Evolutionary conservation across 108 stramenopile species (phyloP), one percentile per base, ranked within the genome.

Genomic region (Cyclotella sp.): DNA sequence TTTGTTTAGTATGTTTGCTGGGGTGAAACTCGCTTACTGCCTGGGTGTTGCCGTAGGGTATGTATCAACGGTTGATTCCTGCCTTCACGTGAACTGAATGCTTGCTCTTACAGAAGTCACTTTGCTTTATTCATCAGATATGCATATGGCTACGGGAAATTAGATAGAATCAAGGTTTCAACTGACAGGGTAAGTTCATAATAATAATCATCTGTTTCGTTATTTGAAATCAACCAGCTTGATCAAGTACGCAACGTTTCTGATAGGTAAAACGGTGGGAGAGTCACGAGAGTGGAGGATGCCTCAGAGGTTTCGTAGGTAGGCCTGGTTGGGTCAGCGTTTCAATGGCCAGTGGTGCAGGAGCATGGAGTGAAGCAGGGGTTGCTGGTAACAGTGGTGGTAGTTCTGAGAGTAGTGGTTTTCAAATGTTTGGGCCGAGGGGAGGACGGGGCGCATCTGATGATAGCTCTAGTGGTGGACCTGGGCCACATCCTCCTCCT

Each of bases 11-110:
- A 66, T 95, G 26, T 81, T 95, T 55, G 78, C 78, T 16, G 89
- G 90, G 14, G 77, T 90, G 59, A 75, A 75, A 24, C 57, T 92
- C n/a, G 57, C 83, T 0, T 85, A 92, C 71, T 51, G 83, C 22
- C 43, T 93, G 53, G 86, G 90, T 30, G 86, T 93, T 75, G 92
- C 88, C 1, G 75, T 93, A 29, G 95, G 95, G 63, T 64, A 45
- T 24, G 63, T 64, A 21, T 64, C 0, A 11, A 45, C 11, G 9
- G 19, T 22, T 26, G 43, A 13, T 24, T 58, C 2, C 19, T 45
- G 44, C 43, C 30, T 24, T 19, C n/a, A 7, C 13, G 40, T 15
- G 15, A 62, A 15, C 9, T 62, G 61, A 41, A 41, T 4, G 8
- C 30, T 12, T 8, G n/a, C 19, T 14, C 40, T 40, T 14, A 18